Conservation (phyloP, 2,329 filamentous ascomycete genomes). For the Penicillium sclerotigenum region DNA sequence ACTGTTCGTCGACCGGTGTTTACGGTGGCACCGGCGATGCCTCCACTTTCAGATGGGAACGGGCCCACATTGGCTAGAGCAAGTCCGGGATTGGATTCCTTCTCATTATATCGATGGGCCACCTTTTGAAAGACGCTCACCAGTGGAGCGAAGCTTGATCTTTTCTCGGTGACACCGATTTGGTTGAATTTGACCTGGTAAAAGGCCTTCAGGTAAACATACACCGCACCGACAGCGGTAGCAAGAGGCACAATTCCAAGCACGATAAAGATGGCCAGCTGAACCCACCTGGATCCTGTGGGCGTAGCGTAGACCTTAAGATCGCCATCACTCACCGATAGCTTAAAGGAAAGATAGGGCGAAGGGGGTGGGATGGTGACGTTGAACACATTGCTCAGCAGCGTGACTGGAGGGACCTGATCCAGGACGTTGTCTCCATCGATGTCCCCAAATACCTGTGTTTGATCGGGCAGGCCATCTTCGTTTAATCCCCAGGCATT, state of each 20-base stretch:
- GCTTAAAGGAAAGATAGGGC: constrained; percentile 55
- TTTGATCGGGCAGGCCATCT: constrained; percentile 60
- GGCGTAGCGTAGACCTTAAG: constrained; percentile 47
- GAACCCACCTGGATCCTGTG: constrained; percentile 50
- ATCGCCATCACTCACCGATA: constrained; percentile 55
- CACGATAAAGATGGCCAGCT: constrained; percentile 54
- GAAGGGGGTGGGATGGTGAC: constrained; percentile 53
- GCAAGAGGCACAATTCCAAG: constrained; percentile 54
- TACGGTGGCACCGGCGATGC: constrained; percentile 27
- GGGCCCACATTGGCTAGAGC: constrained; percentile 21
- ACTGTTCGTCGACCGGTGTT: constrained; percentile 49
- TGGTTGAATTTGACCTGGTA: constrained; percentile 64
- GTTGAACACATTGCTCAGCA: constrained; percentile 56
- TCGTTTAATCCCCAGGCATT: constrained; percentile 66
- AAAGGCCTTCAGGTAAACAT: constrained; percentile 59
- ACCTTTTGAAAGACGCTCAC: constrained; percentile 4
- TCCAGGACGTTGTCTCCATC: constrained; percentile 60
- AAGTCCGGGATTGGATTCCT: neutral
- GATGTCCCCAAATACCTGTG: constrained; percentile 58
- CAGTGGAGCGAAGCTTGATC: constrained; percentile 41
- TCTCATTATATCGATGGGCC: neutral
- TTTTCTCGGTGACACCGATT: constrained; percentile 53
- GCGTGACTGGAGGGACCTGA: constrained; percentile 57
- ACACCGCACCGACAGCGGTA: constrained; percentile 51
- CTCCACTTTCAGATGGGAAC: constrained; percentile 31